Conservation (phyloP, 371 early-diverging fungal genomes). For the Mucor racemosus region DNA sequence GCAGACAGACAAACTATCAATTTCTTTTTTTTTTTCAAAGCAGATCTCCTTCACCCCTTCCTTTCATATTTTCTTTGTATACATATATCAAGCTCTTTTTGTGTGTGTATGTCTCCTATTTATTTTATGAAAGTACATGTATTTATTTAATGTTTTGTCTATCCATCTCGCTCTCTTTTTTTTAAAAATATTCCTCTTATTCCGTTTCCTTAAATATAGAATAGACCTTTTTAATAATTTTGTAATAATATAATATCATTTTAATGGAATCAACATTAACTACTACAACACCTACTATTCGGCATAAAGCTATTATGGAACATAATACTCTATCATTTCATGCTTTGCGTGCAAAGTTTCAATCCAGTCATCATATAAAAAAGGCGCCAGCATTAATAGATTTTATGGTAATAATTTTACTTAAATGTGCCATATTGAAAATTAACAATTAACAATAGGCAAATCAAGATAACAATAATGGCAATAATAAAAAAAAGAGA, state of each 20-base stretch:
- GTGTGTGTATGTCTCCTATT: background rate
- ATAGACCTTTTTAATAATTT: too few species aligned
- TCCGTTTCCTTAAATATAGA: background rate
- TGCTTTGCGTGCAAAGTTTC: slow-evolving; percentile 21
- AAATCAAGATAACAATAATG: background rate
- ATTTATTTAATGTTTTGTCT: background rate
- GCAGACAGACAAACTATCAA: too few species aligned
- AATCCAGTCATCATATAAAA: background rate
- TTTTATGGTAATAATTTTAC: background rate
- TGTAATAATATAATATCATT: background rate
- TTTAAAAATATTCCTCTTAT: background rate
- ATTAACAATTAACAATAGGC: background rate
- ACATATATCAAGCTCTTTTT: background rate
- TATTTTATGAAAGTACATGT: background rate
- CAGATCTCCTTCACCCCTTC: background rate
- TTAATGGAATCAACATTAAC: background rate
- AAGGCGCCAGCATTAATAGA: background rate
- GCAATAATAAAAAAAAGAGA: slow-evolving; percentile 1
- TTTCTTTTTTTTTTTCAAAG: background rate
- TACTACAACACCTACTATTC: background rate
- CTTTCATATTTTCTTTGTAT: background rate
- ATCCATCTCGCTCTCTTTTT: background rate
- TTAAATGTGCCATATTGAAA: background rate
- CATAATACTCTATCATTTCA: slow-evolving; percentile 17
- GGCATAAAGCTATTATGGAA: background rate